Conservation (phyloP, 306 rosid species). For the Mimosa pudica region DNA sequence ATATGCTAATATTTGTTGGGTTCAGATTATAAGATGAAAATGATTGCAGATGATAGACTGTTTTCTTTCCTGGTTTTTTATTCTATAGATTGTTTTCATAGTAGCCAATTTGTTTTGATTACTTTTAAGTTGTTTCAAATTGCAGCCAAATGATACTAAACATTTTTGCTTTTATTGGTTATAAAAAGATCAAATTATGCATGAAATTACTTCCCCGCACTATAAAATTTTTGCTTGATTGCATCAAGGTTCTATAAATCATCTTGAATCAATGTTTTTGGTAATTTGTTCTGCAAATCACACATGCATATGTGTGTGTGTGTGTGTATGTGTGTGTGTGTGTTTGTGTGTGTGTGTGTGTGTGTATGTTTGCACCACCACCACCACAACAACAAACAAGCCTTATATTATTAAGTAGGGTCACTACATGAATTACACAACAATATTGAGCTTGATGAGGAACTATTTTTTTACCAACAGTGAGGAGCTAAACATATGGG, state of each 20-base stretch:
- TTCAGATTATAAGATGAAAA: neutral
- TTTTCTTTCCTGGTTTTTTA: neutral
- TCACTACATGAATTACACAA: too few relatives aligned
- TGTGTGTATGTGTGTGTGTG: too few relatives aligned
- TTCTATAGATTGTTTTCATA: neutral
- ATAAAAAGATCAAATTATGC: conserved; percentile 26
- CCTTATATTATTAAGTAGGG: too few relatives aligned
- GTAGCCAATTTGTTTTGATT: neutral
- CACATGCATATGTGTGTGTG: neutral
- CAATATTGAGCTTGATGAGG: too few relatives aligned
- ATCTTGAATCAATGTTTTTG: conserved; percentile 3
- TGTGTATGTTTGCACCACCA: too few relatives aligned
- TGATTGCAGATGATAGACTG: neutral
- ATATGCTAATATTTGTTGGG: conserved; percentile 8
- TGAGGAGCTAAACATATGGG: too few relatives aligned
- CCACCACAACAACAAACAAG: too few relatives aligned
- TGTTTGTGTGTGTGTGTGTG: too few relatives aligned
- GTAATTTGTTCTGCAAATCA: neutral
- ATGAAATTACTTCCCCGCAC: neutral
- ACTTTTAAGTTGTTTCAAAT: neutral
- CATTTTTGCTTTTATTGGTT: conserved; percentile 12
- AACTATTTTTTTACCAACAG: too few relatives aligned
- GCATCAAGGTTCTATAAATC: conserved; percentile 9
- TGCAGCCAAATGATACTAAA: conserved; percentile 17
- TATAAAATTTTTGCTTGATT: neutral